Percentiles rank a stretch among this genome's conserved stretches.
Conservation (phyloP, 257 asterid genomes). For the Mitragyna speciosa region DNA sequence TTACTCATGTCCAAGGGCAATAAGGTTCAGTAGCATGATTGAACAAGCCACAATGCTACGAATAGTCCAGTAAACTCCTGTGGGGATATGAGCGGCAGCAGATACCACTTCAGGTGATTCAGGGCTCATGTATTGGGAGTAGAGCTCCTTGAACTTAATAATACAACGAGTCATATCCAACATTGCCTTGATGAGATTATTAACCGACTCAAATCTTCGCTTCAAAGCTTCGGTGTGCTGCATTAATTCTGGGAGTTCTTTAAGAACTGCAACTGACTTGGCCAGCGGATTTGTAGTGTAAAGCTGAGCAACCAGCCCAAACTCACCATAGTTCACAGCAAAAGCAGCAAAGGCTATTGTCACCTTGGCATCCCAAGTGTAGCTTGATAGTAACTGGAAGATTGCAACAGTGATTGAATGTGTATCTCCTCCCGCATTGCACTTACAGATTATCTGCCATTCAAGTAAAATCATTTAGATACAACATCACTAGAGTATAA, state of each 20-base stretch:
- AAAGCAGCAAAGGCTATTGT: conserved; percentile 40
- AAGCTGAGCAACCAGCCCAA: conserved; percentile 38
- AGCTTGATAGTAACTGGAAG: conserved; percentile 33
- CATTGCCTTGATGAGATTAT: conserved; percentile 32
- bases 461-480: neutral
- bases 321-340: conserved; percentile 39
- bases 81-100: conserved; percentile 32
- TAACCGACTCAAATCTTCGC: conserved; percentile 29
- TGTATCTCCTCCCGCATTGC: conserved; percentile 34
- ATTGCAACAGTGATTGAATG: conserved; percentile 35
- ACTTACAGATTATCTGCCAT: conserved; percentile 35
- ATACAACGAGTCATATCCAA: conserved; percentile 32
- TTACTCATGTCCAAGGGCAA: conserved; percentile 76
- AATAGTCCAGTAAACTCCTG: conserved; percentile 65
- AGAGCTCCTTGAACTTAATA: conserved; percentile 38
- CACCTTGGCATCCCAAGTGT: conserved; percentile 47
- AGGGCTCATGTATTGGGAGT: conserved; percentile 17
- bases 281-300: conserved; percentile 38
- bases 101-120: conserved; percentile 27
- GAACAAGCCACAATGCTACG: conserved; percentile 67
- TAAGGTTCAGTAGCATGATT: conserved; percentile 54
- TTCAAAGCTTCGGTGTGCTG: conserved; percentile 25
- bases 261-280: conserved; percentile 35
- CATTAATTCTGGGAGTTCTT: conserved; percentile 43
- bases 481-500: neutral